Base-by-base conservation (phyloP, 2,329 filamentous ascomycete genomes). In the Exserohilum turcica region DNA sequence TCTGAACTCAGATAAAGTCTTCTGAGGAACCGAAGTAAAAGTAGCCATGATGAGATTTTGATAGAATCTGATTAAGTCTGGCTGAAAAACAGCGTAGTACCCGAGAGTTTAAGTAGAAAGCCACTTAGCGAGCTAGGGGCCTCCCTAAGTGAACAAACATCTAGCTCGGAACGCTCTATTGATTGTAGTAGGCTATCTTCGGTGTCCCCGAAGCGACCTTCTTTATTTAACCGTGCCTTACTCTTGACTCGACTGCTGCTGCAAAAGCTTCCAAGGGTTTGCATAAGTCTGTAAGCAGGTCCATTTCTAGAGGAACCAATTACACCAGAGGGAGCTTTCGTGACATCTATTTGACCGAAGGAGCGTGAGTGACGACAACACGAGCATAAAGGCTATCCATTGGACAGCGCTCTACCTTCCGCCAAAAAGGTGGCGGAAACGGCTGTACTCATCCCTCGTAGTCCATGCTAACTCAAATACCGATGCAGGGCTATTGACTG, bases 371-470 rank as follows among this genome's bases (percentile, higher is more conserved):
- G 13, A 52, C 35, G 13, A 52, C 35, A 8, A 52, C 15, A 46
- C 15, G 7, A 51, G 40, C 48, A 43, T 44, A 6, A 51, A 51
- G 21, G 35, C 48, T 51, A 51, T 32, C 38, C 6, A 51, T 42
- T 12, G 15, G 40, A 51, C 21, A 51, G 36, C 33, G 27, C 40
- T 51, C 33, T 51, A 35, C 9, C 39, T 51, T 44, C 10, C 7
- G 40, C 28, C 6, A 51, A 16, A 51, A 27, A 28, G 16, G 42
- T 46, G 5, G 36, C 29, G 3, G 24, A 52, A 28, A 38, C 46
- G 49, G 38, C 43, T 24, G 37, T 47, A 12, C 37, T 35, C 5
- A 52, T 43, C 24, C 36, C 7, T 31, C 16, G 39, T 8, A 37
- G 29, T 19, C 43, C 6, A 50, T 36, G 13, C 16, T 21, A 31